Evolutionary conservation across 163 green algal species (phyloP), one percentile per base, ranked within the genome.

Genomic region (Scenedesmus sp.): DNA sequence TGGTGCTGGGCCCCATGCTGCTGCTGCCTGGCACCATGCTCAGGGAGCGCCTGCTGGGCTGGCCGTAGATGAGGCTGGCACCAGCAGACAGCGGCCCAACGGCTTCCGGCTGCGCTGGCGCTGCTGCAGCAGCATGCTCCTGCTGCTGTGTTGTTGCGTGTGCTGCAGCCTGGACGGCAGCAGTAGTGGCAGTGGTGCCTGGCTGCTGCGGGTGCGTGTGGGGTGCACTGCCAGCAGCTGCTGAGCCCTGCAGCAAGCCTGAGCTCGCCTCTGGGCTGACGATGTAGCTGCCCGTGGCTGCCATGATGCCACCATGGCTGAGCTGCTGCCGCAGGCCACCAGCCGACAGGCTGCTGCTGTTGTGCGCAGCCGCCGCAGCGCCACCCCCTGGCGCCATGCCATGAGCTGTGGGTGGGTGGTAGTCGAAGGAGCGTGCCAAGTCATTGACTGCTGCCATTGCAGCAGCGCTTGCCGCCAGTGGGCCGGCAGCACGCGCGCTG

Each of bases 221-320:
- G 46, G 70, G 54, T 54, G 56, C 82, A 55, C 57, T 76, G 60
- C 79, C 79, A 85, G 13, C 84, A 34, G 84, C 54, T 74, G 84
- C 84, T 52, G 86, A 52, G n/a, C 59, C 86, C 26, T 66, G 8
- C 62, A 83, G 64, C 57, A 87, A 34, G n/a, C 74, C 87, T 66
- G 87, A 59, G 57, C 87, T 91, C 9, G 87, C 74, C 70, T 91
- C 87, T 16, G 87, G 87, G 23, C 55, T 91, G 23, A 91, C 87
- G 23, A 91, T 91, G 20, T 60, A 84, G 73, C 87, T 91, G 81
- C 81, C 81, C 60, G 81, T 60, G 16, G 81, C 77, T 85, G 52
- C 34, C 55, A 60, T 86, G 20, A 59, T 15, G 5, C 70, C 87
- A 3, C 52, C 87, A 64, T 60, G 16, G 55, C 55, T 66, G 1